These are phyloP conservation scores for Auxenochlorella protothecoides DNA, from an alignment of 139 green algal genomes.

Conservation along the genomic window DNA sequence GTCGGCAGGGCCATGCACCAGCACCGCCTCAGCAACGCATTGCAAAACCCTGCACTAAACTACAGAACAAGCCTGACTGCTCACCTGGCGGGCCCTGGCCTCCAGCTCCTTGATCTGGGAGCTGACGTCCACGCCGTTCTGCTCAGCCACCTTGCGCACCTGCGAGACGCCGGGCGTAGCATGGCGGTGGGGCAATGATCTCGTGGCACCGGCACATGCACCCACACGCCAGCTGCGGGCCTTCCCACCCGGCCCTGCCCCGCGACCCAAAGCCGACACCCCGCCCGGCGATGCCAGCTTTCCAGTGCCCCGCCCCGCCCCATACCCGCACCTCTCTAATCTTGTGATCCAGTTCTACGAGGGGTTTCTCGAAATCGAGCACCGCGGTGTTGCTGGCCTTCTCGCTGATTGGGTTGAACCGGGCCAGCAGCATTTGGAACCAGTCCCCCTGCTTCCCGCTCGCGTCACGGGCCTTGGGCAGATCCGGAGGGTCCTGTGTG, in stretches of 20 bases:
- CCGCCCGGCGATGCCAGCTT: not conserved
- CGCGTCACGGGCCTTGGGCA: no score
- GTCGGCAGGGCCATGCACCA: not conserved
- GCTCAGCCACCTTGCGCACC: conserved; percentile 81
- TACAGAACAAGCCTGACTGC: no score
- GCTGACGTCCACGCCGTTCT: conserved; percentile 86
- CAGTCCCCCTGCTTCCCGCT: not conserved
- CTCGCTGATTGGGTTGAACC: conserved; percentile 70
- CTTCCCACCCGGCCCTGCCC: not conserved
- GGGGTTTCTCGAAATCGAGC: conserved; percentile 93
- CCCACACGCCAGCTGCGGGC: not conserved
- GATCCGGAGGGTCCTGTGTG: no score
- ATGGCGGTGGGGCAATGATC: no score
- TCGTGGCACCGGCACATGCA: not conserved
- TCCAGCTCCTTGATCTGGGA: conserved; percentile 77
- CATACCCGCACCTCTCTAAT: conserved; percentile 80
- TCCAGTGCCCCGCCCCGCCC: not conserved
- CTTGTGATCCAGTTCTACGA: conserved; percentile 91
- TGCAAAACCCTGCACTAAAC: no score
- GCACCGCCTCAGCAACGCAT: no score
- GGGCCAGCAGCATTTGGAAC: not conserved
- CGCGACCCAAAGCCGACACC: not conserved
- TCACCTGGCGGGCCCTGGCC: conserved; percentile 59
- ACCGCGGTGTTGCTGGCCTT: conserved; percentile 48
- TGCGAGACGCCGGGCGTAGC: conserved; percentile 17